phyloP scores from a whole-genome alignment of 768 basidiomycete genomes.

The Russula lepida region DNA sequence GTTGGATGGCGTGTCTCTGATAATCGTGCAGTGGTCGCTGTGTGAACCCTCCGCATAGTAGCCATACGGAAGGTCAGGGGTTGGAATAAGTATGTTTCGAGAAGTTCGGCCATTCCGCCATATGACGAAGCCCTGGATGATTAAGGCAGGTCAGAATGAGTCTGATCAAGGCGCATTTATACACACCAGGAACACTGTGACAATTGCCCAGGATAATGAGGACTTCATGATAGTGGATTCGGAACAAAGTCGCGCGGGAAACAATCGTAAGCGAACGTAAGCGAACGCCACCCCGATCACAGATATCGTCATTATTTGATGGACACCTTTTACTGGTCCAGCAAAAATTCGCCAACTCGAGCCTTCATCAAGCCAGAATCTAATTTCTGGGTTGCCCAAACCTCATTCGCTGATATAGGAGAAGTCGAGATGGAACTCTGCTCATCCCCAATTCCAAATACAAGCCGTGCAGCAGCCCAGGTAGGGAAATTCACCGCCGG shows the following conservation, averaged over 20 bases:
- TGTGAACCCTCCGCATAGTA: constrained; percentile 40
- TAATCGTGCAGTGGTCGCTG: constrained; percentile 36
- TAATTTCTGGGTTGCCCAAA: constrained; percentile 29
- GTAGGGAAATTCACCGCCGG: constrained; percentile 17
- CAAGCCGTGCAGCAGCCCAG: constrained; percentile 19
- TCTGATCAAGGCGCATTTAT: not conserved
- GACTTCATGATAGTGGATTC: constrained; percentile 8
- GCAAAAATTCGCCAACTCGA: constrained; percentile 33
- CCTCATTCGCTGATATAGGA: constrained; percentile 21
- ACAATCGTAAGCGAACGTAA: not conserved
- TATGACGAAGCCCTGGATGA: constrained; percentile 1
- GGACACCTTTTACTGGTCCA: constrained; percentile 23
- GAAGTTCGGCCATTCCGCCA: constrained; percentile 17
- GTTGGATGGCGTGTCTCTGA: constrained; percentile 29
- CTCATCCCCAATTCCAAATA: not conserved
- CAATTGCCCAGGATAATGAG: constrained; percentile 8
- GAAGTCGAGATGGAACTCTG: not conserved
- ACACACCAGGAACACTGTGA: constrained; percentile 6
- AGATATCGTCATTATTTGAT: not conserved
- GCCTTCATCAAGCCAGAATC: constrained; percentile 32
- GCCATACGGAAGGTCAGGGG: constrained; percentile 15
- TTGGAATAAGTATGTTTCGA: constrained; percentile 16
- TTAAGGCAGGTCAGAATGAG: not conserved
- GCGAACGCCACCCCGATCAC: not conserved
- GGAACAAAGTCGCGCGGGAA: too few species aligned